Percentiles rank a stretch among this genome's conserved stretches.
Conservation (phyloP, 805 yeast genomes). For the Starmerella bombi region DNA sequence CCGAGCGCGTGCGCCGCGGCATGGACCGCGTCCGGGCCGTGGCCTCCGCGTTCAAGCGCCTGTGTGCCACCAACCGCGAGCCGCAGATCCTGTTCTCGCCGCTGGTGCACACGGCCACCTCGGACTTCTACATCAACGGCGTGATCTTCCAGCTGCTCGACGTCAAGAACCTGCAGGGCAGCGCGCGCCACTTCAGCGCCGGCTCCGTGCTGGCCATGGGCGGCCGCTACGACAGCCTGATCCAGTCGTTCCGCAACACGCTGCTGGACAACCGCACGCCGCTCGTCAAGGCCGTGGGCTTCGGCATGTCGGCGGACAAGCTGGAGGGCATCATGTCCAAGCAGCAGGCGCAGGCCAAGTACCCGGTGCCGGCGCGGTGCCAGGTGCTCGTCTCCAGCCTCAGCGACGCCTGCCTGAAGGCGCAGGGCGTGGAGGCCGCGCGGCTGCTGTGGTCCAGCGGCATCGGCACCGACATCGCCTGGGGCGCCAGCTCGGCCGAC, state of each 20-base stretch:
- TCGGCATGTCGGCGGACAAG: constrained; percentile 65
- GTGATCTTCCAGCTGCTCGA: constrained; percentile 81
- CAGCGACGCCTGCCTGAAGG: constrained; percentile 41
- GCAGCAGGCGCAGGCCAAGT: constrained; percentile 1
- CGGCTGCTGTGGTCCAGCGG: constrained; percentile 59
- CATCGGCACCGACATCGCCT: constrained; percentile 58
- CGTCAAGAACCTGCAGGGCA: constrained; percentile 29
- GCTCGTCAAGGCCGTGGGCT: constrained; percentile 63
- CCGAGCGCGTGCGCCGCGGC: constrained; percentile 55
- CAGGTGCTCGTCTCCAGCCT: constrained; percentile 70
- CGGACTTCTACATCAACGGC: constrained; percentile 58
- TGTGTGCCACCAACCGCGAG: constrained; percentile 43
- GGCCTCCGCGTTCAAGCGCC: constrained; percentile 36
- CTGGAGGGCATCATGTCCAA: constrained; percentile 35
- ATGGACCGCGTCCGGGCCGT: constrained; percentile 51
- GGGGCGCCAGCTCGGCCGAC: constrained; percentile 36
- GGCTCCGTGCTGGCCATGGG: constrained; percentile 63
- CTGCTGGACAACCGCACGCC: constrained; percentile 28
- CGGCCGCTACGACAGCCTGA: constrained; percentile 76
- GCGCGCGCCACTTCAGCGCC: constrained; percentile 17
- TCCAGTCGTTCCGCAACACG: constrained; percentile 51
- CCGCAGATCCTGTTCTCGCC: constrained; percentile 49
- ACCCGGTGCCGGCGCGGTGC: constrained; percentile 37
- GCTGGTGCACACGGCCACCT: constrained; percentile 57
- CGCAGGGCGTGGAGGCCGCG: constrained; percentile 51